Percentiles rank a stretch among this genome's conserved stretches.
Conservation (phyloP, 2,329 filamentous ascomycete species). For the Pseudocercospora vitis region DNA sequence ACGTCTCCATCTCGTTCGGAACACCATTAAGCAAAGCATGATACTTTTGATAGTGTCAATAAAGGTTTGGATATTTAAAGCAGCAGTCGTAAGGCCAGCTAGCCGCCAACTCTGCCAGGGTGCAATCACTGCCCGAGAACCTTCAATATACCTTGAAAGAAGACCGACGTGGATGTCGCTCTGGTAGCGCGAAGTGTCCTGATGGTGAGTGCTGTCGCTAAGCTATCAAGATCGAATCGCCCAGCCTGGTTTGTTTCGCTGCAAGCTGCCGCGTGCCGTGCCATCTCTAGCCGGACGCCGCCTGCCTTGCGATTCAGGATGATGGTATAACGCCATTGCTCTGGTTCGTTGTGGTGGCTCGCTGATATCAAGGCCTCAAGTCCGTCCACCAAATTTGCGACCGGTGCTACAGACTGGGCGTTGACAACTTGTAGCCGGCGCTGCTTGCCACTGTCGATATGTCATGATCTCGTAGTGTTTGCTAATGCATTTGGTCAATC, state of each 20-base stretch:
- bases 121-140: slow-evolving; percentile 9
- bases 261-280: slow-evolving; percentile 11
- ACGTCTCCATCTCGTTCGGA: no score
- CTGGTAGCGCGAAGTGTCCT: neutral
- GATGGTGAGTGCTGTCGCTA: neutral
- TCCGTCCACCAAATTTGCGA: neutral
- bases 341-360: neutral
- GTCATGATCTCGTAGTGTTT: neutral
- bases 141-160: slow-evolving; percentile 3
- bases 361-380: slow-evolving; percentile 3
- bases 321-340: slow-evolving; percentile 6
- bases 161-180: neutral
- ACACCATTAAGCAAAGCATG: no score
- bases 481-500: neutral
- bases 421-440: slow-evolving; percentile 1
- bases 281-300: slow-evolving; percentile 12
- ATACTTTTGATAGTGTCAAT: neutral
- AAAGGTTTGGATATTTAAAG: neutral
- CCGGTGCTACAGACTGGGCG: slow-evolving; percentile 3
- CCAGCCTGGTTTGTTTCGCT: neutral
- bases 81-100: neutral
- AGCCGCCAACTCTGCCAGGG: slow-evolving; percentile 5
- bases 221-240: neutral
- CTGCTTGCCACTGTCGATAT: slow-evolving; percentile 1
- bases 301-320: slow-evolving; percentile 11